Base-by-base conservation (phyloP, 805 yeast species). In the Torulaspora indica region DNA sequence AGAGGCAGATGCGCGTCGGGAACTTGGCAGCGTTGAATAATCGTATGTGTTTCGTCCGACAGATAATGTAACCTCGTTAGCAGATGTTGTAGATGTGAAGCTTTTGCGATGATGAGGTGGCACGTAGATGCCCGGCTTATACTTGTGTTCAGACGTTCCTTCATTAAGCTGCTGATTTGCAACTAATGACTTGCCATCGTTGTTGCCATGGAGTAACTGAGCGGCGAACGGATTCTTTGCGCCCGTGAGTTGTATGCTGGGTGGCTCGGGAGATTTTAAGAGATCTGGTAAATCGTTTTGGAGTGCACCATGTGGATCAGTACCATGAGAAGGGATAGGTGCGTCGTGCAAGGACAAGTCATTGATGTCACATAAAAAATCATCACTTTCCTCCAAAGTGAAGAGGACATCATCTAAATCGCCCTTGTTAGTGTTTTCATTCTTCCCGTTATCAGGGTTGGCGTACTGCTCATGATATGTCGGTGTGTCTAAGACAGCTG, bases 101-200 rank as follows among this genome's bases (percentile, higher is more conserved):
- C 47, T 66, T 42, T 71, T 64, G 53, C 81, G 67, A 46, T 75
- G 79, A 54, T 76, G 81, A 10, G 81, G 81, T 22, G 79, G 80
- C 15, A 76, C 66, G 50, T 76, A 76, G 23, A 60, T 56, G 8
- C 66, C 66, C 0, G 60, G 47, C 43, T 56, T 61, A 25, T 40
- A 47, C 29, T 53, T 55, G 22, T 38, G 38, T 15, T 46, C 51
- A 12, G 48, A 38, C 40, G 38, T 33, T 9, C 32, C 35, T 9
- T 31, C 24, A n/a, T 33, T 38, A 12, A 46, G 46, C 20, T 35
- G 35, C n/a, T 30, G 42, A 9, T 18, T 20, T 20, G 22, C 22
- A 20, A 20, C 31, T 4, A 24, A 8, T 14, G 31, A 23, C 12
- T 31, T 32, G 4, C 8, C 22, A 28, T 29, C n/a, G 10, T 23